phyloP scores from a whole-genome alignment of 805 yeast species.

The Tetrapisispora fleetii region DNA sequence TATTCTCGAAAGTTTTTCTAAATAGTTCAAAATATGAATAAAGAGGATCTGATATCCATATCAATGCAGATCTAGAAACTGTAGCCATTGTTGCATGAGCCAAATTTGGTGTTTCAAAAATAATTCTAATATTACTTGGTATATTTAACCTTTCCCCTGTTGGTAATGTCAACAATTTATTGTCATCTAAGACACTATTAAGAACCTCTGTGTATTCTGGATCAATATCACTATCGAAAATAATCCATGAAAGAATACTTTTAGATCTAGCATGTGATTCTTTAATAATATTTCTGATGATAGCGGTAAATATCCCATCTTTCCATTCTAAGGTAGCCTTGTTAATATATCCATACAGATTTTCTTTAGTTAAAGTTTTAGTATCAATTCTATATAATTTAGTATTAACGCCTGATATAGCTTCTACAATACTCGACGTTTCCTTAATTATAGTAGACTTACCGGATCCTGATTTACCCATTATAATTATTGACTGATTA shows the following conservation, averaged over 20 bases:
- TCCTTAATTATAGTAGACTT: constrained; percentile 49
- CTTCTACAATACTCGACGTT: constrained; percentile 37
- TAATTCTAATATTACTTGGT: constrained; percentile 50
- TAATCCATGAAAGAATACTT: constrained; percentile 60
- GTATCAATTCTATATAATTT: constrained; percentile 52
- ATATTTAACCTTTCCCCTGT: constrained; percentile 76
- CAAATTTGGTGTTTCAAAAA: constrained; percentile 70
- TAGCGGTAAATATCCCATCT: constrained; percentile 72
- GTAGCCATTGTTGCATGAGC: constrained; percentile 80
- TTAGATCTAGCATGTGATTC: constrained; percentile 15
- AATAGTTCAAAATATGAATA: background rate
- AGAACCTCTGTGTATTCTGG: constrained; percentile 90
- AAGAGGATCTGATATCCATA: background rate
- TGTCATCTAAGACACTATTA: constrained; percentile 87
- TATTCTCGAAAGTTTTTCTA: background rate
- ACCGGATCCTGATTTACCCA: constrained; percentile 70
- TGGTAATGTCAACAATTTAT: constrained; percentile 68
- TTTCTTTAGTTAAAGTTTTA: constrained; percentile 57
- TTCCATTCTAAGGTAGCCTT: constrained; percentile 80
- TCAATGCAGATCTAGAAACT: constrained; percentile 71
- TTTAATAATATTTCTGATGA: constrained; percentile 44
- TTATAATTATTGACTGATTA: constrained; percentile 73
- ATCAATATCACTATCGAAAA: constrained; percentile 88
- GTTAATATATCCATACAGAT: constrained; percentile 63
- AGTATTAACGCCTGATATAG: constrained; percentile 30